Evolutionary conservation across 2,329 filamentous ascomycete genomes (phyloP).

Genomic region (Xylariaceae sp.): DNA sequence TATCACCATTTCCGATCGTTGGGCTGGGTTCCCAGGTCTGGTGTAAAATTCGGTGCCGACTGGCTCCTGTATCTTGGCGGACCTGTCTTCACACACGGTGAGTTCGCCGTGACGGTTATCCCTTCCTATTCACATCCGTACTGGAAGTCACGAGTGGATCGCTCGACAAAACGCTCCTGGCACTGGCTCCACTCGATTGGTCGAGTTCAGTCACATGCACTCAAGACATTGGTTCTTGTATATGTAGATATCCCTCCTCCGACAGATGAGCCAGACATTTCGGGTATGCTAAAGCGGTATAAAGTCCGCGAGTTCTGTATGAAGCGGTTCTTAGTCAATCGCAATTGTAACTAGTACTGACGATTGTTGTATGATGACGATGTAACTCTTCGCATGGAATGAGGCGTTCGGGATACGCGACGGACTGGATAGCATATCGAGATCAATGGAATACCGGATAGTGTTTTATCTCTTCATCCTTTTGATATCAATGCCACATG

Average conservation of each 20-base stretch:
- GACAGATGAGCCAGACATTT: constrained; percentile 52
- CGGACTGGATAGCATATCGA: neutral
- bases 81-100: constrained; percentile 90
- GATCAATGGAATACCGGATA: no score
- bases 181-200: constrained; percentile 86
- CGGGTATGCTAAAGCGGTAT: constrained; percentile 63
- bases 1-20: constrained; percentile 96
- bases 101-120: constrained; percentile 82
- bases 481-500: no score
- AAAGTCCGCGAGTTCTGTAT: constrained; percentile 76
- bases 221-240: constrained; percentile 82
- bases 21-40: constrained; percentile 89
- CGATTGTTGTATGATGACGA: constrained; percentile 1
- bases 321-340: constrained; percentile 79
- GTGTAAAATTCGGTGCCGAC: constrained; percentile 92
- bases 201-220: constrained; percentile 81
- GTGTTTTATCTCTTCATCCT: no score
- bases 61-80: constrained; percentile 92
- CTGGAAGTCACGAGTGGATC: constrained; percentile 61
- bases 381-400: constrained; percentile 11
- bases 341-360: constrained; percentile 47
- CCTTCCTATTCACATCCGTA: constrained; percentile 74
- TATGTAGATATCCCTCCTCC: constrained; percentile 89
- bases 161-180: constrained; percentile 56
- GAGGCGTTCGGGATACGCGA: constrained; percentile 8